Base-by-base conservation (phyloP, 2,329 filamentous ascomycete species). In the Coniochaeta prunicola region DNA sequence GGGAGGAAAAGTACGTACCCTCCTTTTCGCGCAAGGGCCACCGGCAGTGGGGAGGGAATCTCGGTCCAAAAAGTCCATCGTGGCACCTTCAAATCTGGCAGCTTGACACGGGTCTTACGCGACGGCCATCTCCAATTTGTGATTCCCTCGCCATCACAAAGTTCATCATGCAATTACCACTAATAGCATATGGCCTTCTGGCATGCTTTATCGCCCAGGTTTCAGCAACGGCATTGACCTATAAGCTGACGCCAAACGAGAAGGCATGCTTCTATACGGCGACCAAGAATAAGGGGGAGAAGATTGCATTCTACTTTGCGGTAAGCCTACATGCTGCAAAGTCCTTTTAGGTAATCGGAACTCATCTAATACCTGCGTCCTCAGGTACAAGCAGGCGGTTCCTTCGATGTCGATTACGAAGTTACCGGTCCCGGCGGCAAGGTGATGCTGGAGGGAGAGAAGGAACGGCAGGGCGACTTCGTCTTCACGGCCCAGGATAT, bases 231-330 rank as follows among this genome's bases (percentile, higher is more conserved):
- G 92, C 94, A 42, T 82, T 99, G 70, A 99, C 94, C 54, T 99
- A 97, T 81, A 91, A 92, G 76, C 82, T 99, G 53, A 77, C 82
- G 57, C 90, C 94, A 56, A 90, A 96, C 78, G 94, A 97, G 80
- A 92, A 90, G 76, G 91, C 94, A 61, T 99, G 94, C 80, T 99
- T 99, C 84, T 97, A 90, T 74, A 84, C 90, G 59, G 79, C 85
- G 65, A 88, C 93, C 58, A 86, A 92, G 64, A 84, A 89, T 71
- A 82, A 84, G 72, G 88, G 88, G 67, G 85, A 90, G 68, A 99
- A 99, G 84, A 81, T 99, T 66, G 92, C 94, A 56, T 99, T 99
- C 72, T 99, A 99, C 80, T 99, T 99, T 77, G 96, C 94, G 61
- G 94, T 99, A 79, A 65, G 88, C 45, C 21, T 28, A 33, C n/a